A percentile compares a stretch with the other conserved stretches of the same genome.
phyloP scores from a whole-genome alignment of 352 stramenopile genomes.

The Pythium vanterpoolii region DNA sequence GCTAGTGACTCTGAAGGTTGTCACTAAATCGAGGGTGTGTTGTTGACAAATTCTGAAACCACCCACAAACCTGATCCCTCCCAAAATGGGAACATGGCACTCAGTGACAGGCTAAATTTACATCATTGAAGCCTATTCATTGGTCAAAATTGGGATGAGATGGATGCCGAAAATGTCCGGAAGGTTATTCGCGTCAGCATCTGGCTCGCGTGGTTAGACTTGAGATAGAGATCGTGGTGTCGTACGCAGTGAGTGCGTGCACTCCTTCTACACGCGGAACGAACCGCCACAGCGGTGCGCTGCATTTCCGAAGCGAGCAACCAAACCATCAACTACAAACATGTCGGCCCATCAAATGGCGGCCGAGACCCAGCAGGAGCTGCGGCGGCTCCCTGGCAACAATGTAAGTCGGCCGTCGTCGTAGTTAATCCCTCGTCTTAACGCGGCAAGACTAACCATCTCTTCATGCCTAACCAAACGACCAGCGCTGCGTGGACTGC shows the following conservation, averaged over 20 bases:
- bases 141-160: conserved; percentile 8
- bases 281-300: not conserved
- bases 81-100: conserved; percentile 26
- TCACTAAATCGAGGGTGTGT: conserved; percentile 10
- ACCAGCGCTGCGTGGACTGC: conserved; percentile 91
- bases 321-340: not conserved
- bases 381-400: conserved; percentile 77
- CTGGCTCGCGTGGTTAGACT: conserved; percentile 3
- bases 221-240: conserved; percentile 4
- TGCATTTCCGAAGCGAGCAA: not conserved
- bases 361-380: conserved; percentile 82
- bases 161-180: not conserved
- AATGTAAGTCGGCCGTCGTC: conserved; percentile 47
- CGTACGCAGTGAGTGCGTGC: not conserved
- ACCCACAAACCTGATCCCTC: conserved; percentile 16
- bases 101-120: conserved; percentile 33
- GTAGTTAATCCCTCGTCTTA: conserved; percentile 2
- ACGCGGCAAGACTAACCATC: not conserved
- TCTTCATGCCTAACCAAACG: not conserved
- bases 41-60: no score
- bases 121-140: conserved; percentile 7
- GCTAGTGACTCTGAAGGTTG: not conserved
- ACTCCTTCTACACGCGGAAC: not conserved
- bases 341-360: conserved; percentile 77
- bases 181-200: not conserved